Conservation (phyloP, 495 filamentous ascomycete genomes). For the Xylaria cubensis region DNA sequence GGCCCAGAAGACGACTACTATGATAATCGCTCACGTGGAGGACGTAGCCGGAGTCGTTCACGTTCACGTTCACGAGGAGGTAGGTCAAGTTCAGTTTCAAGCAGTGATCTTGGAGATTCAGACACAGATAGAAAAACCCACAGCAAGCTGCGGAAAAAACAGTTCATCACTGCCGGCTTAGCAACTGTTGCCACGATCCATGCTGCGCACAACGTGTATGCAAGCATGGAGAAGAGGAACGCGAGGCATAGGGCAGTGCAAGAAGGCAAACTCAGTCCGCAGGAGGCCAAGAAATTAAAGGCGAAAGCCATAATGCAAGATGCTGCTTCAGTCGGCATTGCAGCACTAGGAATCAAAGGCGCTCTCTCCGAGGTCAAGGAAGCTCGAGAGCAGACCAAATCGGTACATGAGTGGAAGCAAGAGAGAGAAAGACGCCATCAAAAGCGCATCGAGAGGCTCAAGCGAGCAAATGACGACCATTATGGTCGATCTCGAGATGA, state of each 20-base stretch:
- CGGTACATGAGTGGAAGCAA: conserved; percentile 50
- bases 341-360: conserved; percentile 84
- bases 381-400: conserved; percentile 48
- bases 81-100: conserved; percentile 57
- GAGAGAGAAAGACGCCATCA: conserved; percentile 50
- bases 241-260: conserved; percentile 70
- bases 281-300: conserved; percentile 77
- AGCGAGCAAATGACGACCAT: conserved; percentile 35
- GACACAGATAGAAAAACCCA: conserved; percentile 76
- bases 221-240: conserved; percentile 76
- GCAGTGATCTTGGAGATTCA: conserved; percentile 72
- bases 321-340: conserved; percentile 79
- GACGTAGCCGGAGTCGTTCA: conserved; percentile 43
- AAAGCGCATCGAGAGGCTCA: conserved; percentile 48
- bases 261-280: conserved; percentile 74
- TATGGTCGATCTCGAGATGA: conserved; percentile 50
- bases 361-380: conserved; percentile 71
- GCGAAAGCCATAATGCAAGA: conserved; percentile 78
- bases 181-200: conserved; percentile 90
- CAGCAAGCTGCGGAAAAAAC: conserved; percentile 84
- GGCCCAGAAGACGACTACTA: conserved; percentile 57
- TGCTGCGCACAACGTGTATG: conserved; percentile 80
- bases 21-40: conserved; percentile 51
- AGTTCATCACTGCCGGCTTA: conserved; percentile 81
- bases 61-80: conserved; percentile 45